A percentile compares a stretch with the other conserved stretches of the same genome.
These are phyloP conservation scores for Porphyrellus cyaneotinctus DNA, from an alignment of 768 basidiomycete species.

Conservation along the genomic window DNA sequence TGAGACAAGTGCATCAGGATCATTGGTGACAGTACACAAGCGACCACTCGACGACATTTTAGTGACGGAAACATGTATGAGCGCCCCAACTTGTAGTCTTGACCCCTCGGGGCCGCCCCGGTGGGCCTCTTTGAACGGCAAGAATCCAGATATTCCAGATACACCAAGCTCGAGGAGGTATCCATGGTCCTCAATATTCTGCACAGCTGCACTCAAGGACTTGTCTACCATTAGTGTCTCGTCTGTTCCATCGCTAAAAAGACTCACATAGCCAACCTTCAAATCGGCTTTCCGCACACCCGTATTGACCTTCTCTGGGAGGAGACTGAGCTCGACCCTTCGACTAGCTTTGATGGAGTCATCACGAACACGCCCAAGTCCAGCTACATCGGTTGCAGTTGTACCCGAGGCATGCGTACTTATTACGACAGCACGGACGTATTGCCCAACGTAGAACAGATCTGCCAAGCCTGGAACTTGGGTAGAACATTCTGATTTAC, in stretches of 20 bases:
- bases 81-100: conserved; percentile 56
- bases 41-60: conserved; percentile 74
- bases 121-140: conserved; percentile 70
- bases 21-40: conserved; percentile 65
- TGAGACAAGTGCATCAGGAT: conserved; percentile 44
- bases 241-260: not conserved
- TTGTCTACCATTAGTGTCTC: conserved; percentile 27
- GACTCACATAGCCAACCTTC: conserved; percentile 67
- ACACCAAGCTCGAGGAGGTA: conserved; percentile 87
- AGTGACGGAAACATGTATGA: conserved; percentile 63
- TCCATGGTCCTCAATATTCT: conserved; percentile 91
- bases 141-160: conserved; percentile 74
- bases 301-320: conserved; percentile 80
- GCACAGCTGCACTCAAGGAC: conserved; percentile 73
- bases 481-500: conserved; percentile 32
- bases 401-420: conserved; percentile 65
- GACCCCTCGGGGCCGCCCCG: conserved; percentile 31
- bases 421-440: conserved; percentile 73
- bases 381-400: conserved; percentile 53
- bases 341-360: conserved; percentile 64
- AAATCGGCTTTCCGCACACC: conserved; percentile 79
- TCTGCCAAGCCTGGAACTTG: conserved; percentile 65
- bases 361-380: conserved; percentile 60
- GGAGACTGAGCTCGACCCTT: conserved; percentile 79
- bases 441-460: conserved; percentile 83